Conservation (phyloP, 176 grass and related monocot species). For the Oryza punctata region DNA sequence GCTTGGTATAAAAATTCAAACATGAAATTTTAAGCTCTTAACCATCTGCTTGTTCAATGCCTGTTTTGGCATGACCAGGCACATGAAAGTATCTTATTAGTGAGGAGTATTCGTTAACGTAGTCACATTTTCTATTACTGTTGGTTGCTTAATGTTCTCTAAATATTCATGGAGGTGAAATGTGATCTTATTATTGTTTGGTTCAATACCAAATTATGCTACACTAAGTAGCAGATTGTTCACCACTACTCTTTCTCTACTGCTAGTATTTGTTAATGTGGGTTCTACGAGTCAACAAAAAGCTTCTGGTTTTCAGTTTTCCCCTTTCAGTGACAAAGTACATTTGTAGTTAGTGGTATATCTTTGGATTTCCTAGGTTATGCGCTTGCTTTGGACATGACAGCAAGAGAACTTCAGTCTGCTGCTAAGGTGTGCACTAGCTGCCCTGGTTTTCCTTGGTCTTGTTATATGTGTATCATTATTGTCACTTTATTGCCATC, state of each 20-base stretch:
- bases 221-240: not conserved
- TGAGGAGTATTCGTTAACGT: not conserved
- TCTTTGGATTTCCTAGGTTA: slow-evolving; percentile 60
- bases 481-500: not conserved
- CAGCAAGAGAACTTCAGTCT: slow-evolving; percentile 89
- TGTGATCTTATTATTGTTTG: not conserved
- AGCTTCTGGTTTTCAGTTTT: not conserved
- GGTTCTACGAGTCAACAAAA: not conserved
- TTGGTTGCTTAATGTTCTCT: not conserved
- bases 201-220: not conserved
- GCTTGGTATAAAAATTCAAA: not conserved
- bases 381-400: slow-evolving; percentile 98
- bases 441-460: not conserved
- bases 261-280: slow-evolving; percentile 7
- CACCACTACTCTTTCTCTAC: not conserved
- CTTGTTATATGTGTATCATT: not conserved
- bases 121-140: not conserved
- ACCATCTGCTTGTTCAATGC: not conserved
- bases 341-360: not conserved
- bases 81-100: not conserved
- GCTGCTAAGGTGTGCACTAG: slow-evolving; percentile 59
- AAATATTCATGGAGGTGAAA: not conserved
- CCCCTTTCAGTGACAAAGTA: not conserved
- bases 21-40: not conserved
- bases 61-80: not conserved